Conservation (phyloP, 2,329 filamentous ascomycete genomes). For the Cucurbitaria berberidis region DNA sequence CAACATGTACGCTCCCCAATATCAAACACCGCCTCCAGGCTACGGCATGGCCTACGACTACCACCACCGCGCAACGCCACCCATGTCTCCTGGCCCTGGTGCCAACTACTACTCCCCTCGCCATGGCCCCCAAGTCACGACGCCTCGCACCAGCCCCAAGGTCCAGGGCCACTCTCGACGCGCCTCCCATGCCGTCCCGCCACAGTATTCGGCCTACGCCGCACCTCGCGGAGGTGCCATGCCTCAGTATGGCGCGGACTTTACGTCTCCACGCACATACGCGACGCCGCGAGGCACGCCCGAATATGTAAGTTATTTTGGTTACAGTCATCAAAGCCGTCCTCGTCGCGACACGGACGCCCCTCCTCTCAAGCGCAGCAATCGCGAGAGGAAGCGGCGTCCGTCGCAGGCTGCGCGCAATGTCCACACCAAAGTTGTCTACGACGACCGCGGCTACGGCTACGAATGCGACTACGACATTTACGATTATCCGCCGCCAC, state of each 20-base stretch:
- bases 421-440: conserved; percentile 63
- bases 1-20: conserved; percentile 42
- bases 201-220: conserved; percentile 53
- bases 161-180: conserved; percentile 59
- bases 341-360: conserved; percentile 48
- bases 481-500: conserved; percentile 56
- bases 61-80: conserved; percentile 41
- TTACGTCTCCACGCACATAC: conserved; percentile 45
- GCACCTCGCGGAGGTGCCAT: conserved; percentile 44
- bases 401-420: conserved; percentile 59
- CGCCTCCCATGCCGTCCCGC: conserved; percentile 58
- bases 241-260: conserved; percentile 53
- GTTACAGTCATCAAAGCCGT: conserved; percentile 55
- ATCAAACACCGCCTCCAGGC: conserved; percentile 44
- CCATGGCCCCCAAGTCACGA: conserved; percentile 58
- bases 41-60: conserved; percentile 46
- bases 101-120: conserved; percentile 61
- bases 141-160: conserved; percentile 55
- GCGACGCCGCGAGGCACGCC: conserved; percentile 62
- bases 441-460: conserved; percentile 58
- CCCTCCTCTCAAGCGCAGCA: conserved; percentile 48
- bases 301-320: conserved; percentile 69
- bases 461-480: conserved; percentile 55
- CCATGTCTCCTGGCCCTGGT: conserved; percentile 56
- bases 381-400: conserved; percentile 56